Evolutionary conservation across 768 basidiomycete species (phyloP), one percentile per base, ranked within the genome.

Genomic region (Phanerochaete carnosa): DNA sequence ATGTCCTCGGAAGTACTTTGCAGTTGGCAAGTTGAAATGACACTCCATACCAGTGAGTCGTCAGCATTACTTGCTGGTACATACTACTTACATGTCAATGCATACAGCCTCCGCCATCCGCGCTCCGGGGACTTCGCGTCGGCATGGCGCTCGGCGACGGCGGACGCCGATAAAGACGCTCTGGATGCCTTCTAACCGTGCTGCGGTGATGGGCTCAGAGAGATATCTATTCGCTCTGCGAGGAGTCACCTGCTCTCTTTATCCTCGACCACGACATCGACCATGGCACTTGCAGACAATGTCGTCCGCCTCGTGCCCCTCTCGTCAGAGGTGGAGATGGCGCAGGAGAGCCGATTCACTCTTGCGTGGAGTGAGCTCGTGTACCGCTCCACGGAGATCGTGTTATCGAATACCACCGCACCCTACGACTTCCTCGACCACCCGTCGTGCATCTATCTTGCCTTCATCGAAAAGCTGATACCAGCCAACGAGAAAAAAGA

Each of bases 391-490:
- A 53, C 52, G 13, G 63, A 64, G 37, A 22, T 28, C 23, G 57
- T 62, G 22, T 19, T 32, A 2, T 29, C 52, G 16, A 61, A 33
- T 13, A 22, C 13, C 26, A 49, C 58, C 3, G 50, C 28, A 25
- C 19, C 58, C 11, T 57, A 53, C 32, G 58, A 56, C 43, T 65
- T 65, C 54, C 25, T 43, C 23, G n/a, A 55, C 25, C 25, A 35
- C 25, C 50, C 54, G 2, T 47, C 57, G n/a, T 65, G 61, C 54
- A 28, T 65, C 4, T 65, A 57, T 33, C 19, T 60, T 13, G 58
- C 57, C 16, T 29, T 26, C 28, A 55, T 65, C 45, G 33, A 61
- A 28, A 50, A 37, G 26, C 25, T 35, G 33, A 35, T 19, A 19
- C 11, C 4, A 4, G 8, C 39, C 50, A 22, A 50, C 54, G n/a